Evolutionary conservation across 192 early-diverging fungal genomes (phyloP).

Genomic region (Linnemannia exigua): DNA sequence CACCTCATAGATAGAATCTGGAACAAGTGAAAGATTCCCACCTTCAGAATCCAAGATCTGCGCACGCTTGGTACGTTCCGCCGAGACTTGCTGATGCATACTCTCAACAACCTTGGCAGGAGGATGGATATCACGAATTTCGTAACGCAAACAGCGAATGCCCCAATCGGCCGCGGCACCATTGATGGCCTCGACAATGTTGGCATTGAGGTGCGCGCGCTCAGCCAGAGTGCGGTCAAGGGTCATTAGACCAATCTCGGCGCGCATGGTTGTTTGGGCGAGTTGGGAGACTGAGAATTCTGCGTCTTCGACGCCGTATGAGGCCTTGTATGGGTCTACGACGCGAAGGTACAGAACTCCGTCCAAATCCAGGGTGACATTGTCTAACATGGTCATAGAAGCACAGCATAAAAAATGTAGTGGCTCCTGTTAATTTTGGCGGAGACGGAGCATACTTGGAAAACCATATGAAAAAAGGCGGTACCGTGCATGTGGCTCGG

Average conservation of each 20-base stretch:
- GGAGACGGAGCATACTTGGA: background rate
- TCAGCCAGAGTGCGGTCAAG: slow-evolving; percentile 94
- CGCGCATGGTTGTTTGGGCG: slow-evolving; percentile 98
- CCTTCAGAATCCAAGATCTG: slow-evolving; percentile 90
- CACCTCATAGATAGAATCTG: too few species aligned
- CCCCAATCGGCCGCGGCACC: slow-evolving; percentile 93
- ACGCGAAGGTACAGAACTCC: slow-evolving; percentile 96
- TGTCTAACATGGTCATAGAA: slow-evolving; percentile 67
- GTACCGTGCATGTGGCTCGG: too few species aligned
- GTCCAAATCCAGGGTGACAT: slow-evolving; percentile 94
- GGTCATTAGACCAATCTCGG: slow-evolving; percentile 97
- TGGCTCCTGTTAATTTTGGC: background rate
- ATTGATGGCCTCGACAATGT: slow-evolving; percentile 97
- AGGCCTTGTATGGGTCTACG: slow-evolving; percentile 91
- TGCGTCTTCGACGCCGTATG: slow-evolving; percentile 93
- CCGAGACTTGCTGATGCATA: slow-evolving; percentile 98
- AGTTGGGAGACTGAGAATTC: slow-evolving; percentile 95
- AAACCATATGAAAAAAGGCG: too few species aligned
- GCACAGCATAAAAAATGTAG: background rate
- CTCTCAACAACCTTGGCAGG: slow-evolving; percentile 91
- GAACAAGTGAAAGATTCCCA: background rate
- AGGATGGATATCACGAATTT: slow-evolving; percentile 95
- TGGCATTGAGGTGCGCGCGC: slow-evolving; percentile 89
- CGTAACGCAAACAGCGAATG: slow-evolving; percentile 93
- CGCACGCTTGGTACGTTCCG: slow-evolving; percentile 94